phyloP scores from a whole-genome alignment of 768 basidiomycete species.

The Suillus decipiens region DNA sequence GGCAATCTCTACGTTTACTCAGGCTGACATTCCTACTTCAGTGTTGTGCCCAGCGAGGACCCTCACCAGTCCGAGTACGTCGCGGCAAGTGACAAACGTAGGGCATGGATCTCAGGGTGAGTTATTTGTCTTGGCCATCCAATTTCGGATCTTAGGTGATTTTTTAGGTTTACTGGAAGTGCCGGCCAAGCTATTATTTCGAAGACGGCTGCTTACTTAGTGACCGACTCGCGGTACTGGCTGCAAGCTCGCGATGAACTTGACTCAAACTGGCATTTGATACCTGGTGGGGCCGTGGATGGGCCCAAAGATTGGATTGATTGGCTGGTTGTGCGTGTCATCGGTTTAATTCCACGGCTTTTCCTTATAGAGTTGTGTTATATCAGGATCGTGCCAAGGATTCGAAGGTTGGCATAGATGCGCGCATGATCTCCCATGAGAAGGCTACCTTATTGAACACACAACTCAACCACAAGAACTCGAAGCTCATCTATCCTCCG shows the following conservation, averaged over 20 bases:
- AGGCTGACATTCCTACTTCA: constrained; percentile 30
- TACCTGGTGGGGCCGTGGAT: constrained; percentile 53
- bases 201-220: constrained; percentile 64
- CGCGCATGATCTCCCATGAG: constrained; percentile 78
- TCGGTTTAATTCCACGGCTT: constrained; percentile 9
- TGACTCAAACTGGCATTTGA: constrained; percentile 72
- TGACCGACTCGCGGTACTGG: constrained; percentile 86
- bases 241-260: constrained; percentile 70
- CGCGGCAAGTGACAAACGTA: constrained; percentile 70
- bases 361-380: background rate
- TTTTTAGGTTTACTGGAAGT: constrained; percentile 59
- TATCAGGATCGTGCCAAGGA: constrained; percentile 42
- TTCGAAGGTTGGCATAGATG: constrained; percentile 77
- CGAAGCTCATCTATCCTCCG: constrained; percentile 77
- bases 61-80: constrained; percentile 86
- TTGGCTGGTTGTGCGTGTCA: constrained; percentile 61
- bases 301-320: constrained; percentile 77
- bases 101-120: constrained; percentile 77
- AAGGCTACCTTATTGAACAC: constrained; percentile 62
- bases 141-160: constrained; percentile 19
- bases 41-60: constrained; percentile 77
- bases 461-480: constrained; percentile 52
- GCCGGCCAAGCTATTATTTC: constrained; percentile 75
- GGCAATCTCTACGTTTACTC: constrained; percentile 10
- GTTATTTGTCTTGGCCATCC: constrained; percentile 36